Base-by-base conservation (phyloP, 371 early-diverging fungal genomes). In the Paraphysoderma sedebokerense region DNA sequence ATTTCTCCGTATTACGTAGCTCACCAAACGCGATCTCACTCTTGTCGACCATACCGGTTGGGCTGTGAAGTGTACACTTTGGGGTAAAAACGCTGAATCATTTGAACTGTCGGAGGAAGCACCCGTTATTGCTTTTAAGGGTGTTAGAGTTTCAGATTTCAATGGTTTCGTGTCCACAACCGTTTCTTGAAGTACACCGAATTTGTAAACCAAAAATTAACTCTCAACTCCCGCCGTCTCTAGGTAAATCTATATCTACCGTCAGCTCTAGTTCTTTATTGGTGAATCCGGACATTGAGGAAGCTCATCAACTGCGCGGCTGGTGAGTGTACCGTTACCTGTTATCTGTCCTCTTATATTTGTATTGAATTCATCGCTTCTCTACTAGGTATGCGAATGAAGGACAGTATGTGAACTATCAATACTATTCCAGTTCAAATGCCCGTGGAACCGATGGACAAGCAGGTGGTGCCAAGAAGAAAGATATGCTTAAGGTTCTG, bases 271-370 rank as follows among this genome's bases (percentile, higher is more conserved):
- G 79, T 37, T 57, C 67, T 2, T 44, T 85, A 46, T 61, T 68
- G 22, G 40, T 76, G 31, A 86, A 91, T 60, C 93, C 92, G 1
- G 88, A 90, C 45, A 72, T 85, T 15, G 74, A 74, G 5, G 92
- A 91, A 54, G 77, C 85, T 0, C 76, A 80, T 49, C 56, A 56
- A 24, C 69, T 98, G 22, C 68, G 74, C n/a, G 82, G 82, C 31
- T 98, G 98, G 98, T 97, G 71, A 58, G 73, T 72, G 19, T 42
- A 52, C n/a, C n/a, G n/a, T n/a, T n/a, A n/a, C n/a, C n/a, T n/a
- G n/a, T n/a, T n/a, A n/a, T n/a, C n/a, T n/a, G n/a, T n/a, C n/a
- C n/a, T n/a, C n/a, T n/a, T n/a, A n/a, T n/a, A n/a, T n/a, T n/a
- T n/a, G n/a, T n/a, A n/a, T n/a, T n/a, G n/a, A n/a, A n/a, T n/a